Conservation (phyloP, 495 filamentous ascomycete genomes). For the Annulohypoxylon bovei region DNA sequence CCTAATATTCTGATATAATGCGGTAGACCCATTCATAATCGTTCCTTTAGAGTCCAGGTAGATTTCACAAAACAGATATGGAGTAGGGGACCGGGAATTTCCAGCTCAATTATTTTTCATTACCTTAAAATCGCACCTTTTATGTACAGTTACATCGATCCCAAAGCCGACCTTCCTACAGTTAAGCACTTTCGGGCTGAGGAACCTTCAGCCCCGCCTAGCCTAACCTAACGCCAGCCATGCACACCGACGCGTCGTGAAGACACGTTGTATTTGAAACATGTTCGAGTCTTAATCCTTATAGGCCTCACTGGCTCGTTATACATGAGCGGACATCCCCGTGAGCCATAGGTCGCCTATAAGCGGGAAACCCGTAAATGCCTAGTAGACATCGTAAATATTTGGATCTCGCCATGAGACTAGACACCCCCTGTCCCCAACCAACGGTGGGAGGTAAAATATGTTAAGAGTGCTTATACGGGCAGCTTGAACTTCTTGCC, state of each 20-base stretch:
- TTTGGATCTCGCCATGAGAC: background rate
- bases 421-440: background rate
- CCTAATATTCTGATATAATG: background rate
- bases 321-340: constrained; percentile 4
- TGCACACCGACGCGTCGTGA: constrained; percentile 41
- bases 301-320: background rate
- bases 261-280: constrained; percentile 41
- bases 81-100: background rate
- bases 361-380: constrained; percentile 3
- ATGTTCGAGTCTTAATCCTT: constrained; percentile 4
- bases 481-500: constrained; percentile 89
- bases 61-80: background rate
- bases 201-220: constrained; percentile 34
- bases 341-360: background rate
- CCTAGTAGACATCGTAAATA: constrained; percentile 6
- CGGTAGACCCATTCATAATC: background rate
- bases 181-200: constrained; percentile 31
- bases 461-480: constrained; percentile 61
- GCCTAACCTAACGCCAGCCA: constrained; percentile 47
- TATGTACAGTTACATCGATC: constrained; percentile 43
- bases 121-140: constrained; percentile 23
- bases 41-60: too few relatives aligned
- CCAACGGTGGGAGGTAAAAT: background rate
- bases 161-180: constrained; percentile 23
- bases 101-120: constrained; percentile 23